Evolutionary conservation across 1,284 basidiomycete species (phyloP), one percentile per base, ranked within the genome.

Genomic region (Rugosomyces carneus): DNA sequence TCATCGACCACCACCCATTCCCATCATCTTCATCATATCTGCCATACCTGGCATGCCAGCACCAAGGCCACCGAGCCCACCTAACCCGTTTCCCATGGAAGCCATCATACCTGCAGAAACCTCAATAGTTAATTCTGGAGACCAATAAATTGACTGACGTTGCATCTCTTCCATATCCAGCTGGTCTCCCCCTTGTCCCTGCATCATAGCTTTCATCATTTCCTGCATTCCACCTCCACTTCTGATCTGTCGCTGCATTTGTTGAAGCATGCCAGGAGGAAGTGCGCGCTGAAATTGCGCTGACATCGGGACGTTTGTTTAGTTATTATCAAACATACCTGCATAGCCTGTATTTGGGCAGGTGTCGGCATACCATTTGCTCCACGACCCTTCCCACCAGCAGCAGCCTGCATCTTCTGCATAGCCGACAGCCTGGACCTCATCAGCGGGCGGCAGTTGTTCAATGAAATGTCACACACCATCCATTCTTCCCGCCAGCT

Each of bases 171-270:
- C 86, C 80, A 89, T 82, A 58, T 90, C 88, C 52, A 81, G 66
- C 54, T 87, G 81, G 60, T 90, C 84, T 16, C 86, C 85, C 55
- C 87, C 89, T 56, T 89, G 84, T 5, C 88, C 86, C 55, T 89
- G 87, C 90, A 94, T 93, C 85, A 93, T 90, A 20, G 91, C 87
- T 62, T 88, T 89, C 88, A 95, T 89, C 87, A 94, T 93, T 63
- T 93, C 91, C 60, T 93, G 88, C 70, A 93, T 89, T n/a, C 89
- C 89, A 29, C 85, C 84, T 5, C 89, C 89, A 41, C 82, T 73
- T 40, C 89, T 76, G 63, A 93, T 76, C 62, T 92, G 87, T 45
- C 82, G 72, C 60, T 89, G 85, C 78, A 90, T 80, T 56, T 90
- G 83, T 58, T 88, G 86, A 48, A 93, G 63, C 81, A 93, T 86